Conservation (phyloP, 345 rosid genomes). For the Hypericum perforatum region DNA sequence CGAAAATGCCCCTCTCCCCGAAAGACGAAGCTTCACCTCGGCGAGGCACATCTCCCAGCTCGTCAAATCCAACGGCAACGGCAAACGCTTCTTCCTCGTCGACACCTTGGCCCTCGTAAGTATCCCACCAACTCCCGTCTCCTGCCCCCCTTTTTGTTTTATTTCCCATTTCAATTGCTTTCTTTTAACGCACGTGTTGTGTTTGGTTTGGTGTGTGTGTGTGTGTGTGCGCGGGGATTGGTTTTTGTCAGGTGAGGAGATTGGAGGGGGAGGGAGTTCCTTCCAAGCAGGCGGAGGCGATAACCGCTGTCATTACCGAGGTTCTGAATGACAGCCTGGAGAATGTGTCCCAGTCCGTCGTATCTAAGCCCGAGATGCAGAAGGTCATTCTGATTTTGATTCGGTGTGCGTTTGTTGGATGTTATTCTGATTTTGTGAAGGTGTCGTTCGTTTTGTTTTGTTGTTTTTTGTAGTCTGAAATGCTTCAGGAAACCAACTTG, state of each 20-base stretch:
- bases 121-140: not conserved
- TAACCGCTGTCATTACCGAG: constrained; percentile 17
- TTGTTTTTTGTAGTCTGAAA: constrained; percentile 8
- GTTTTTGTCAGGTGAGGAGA: constrained; percentile 14
- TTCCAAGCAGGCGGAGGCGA: constrained; percentile 22
- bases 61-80: constrained; percentile 15
- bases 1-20: too few species aligned
- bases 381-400: constrained; percentile 1
- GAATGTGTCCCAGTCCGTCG: constrained; percentile 18
- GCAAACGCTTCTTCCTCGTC: constrained; percentile 18
- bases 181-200: too few species aligned
- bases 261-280: constrained; percentile 20
- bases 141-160: not conserved
- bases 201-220: too few species aligned
- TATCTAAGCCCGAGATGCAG: constrained; percentile 23
- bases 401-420: not conserved
- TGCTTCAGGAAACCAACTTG: constrained; percentile 21
- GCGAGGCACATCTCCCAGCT: constrained; percentile 17
- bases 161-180: not conserved
- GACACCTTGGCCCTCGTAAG: constrained; percentile 23
- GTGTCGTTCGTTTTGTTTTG: not conserved
- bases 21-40: not conserved
- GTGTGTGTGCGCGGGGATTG: too few species aligned
- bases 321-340: constrained; percentile 23
- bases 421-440: not conserved